phyloP scores from a whole-genome alignment of 106 monocot genomes.

The Dendrobium chrysotoxum region DNA sequence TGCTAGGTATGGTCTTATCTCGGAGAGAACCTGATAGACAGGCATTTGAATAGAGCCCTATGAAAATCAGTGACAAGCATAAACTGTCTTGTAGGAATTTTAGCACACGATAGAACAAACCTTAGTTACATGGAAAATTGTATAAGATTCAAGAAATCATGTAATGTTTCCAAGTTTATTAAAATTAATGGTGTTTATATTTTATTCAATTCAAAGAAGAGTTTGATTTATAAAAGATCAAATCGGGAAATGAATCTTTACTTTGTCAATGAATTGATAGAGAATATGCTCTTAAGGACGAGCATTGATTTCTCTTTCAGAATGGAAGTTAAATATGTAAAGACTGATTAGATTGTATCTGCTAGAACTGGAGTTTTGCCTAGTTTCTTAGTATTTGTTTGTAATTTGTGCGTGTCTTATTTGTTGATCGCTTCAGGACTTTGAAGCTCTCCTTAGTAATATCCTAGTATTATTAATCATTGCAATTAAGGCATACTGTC shows the following conservation, averaged over 20 bases:
- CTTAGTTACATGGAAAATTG: background rate
- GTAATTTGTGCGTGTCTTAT: no score
- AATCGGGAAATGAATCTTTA: no score
- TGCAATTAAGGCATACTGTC: no score
- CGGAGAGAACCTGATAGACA: slow-evolving; percentile 59
- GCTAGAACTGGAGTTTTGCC: no score
- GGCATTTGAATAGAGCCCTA: background rate
- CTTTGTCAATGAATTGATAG: no score
- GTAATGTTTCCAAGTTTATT: background rate
- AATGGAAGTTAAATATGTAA: background rate
- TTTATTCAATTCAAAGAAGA: background rate
- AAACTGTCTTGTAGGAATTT: background rate
- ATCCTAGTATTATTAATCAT: no score
- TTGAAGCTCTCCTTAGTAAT: no score
- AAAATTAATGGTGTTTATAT: background rate
- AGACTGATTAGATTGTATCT: no score
- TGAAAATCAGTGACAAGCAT: background rate
- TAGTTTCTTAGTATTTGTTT: no score
- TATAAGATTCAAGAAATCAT: background rate
- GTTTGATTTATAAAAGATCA: background rate
- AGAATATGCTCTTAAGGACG: no score
- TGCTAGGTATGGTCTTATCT: slow-evolving; percentile 86
- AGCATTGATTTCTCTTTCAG: background rate
- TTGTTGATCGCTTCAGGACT: no score
- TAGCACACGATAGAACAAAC: background rate